Conservation (phyloP, 2,329 filamentous ascomycete genomes). For the Colletotrichum zoysiae region DNA sequence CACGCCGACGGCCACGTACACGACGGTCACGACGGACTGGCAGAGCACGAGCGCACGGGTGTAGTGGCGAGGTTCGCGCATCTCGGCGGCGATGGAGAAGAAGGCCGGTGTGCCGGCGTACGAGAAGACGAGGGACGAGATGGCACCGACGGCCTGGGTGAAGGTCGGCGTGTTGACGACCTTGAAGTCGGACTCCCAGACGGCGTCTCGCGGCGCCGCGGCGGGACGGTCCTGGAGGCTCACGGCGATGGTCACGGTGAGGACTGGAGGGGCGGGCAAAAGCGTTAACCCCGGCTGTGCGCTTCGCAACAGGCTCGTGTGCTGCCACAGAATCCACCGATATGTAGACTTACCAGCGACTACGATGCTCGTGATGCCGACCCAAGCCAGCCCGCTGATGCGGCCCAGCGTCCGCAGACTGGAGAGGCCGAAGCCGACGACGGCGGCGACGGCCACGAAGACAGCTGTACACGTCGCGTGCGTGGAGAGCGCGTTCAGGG, state of each 20-base stretch:
- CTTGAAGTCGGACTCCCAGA: conserved; percentile 47
- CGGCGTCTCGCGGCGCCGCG: conserved; percentile 41
- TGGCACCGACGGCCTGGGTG: conserved; percentile 47
- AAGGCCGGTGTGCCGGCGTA: conserved; percentile 54
- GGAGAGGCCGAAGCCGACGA: conserved; percentile 48
- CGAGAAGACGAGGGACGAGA: conserved; percentile 53
- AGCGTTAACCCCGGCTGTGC: conserved; percentile 12
- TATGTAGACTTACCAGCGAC: conserved; percentile 38
- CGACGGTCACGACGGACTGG: conserved; percentile 47
- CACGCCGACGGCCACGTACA: conserved; percentile 50
- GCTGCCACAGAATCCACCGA: neutral
- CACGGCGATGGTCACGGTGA: conserved; percentile 49
- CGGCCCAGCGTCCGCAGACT: conserved; percentile 50
- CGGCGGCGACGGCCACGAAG: conserved; percentile 53
- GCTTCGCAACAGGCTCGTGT: neutral
- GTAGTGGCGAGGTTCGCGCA: conserved; percentile 49
- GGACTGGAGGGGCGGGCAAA: conserved; percentile 31
- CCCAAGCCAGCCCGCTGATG: conserved; percentile 51
- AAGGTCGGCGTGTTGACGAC: conserved; percentile 49
- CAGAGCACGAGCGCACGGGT: conserved; percentile 47
- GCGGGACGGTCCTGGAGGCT: conserved; percentile 47
- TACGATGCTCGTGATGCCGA: conserved; percentile 44
- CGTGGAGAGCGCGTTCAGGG: conserved; percentile 54
- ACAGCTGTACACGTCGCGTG: conserved; percentile 56
- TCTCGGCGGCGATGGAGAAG: conserved; percentile 51